A percentile compares a stretch with the other conserved stretches of the same genome.
Conservation (phyloP, 2,329 filamentous ascomycete species). For the Diplocarpon mali region DNA sequence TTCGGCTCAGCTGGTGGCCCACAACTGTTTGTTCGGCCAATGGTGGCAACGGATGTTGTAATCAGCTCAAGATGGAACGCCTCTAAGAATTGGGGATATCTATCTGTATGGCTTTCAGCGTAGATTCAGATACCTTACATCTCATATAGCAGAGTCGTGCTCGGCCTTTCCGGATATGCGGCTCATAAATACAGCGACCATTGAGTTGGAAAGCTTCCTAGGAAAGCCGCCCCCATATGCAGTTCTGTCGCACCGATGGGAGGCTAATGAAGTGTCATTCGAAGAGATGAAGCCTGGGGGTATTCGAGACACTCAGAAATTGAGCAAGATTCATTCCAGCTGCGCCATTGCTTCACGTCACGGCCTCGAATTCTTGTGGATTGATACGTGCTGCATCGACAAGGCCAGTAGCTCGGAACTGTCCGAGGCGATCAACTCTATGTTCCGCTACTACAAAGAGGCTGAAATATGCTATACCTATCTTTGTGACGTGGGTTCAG, state of each 20-base stretch:
- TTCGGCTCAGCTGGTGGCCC: no score
- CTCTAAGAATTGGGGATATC: no score
- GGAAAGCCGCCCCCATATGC: conserved; percentile 16
- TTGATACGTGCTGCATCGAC: conserved; percentile 19
- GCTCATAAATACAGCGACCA: background rate
- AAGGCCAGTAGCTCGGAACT: conserved; percentile 18
- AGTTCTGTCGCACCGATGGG: conserved; percentile 28
- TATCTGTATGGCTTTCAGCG: no score
- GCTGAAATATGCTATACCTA: conserved; percentile 13
- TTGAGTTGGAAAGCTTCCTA: background rate
- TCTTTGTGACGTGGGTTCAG: conserved; percentile 9
- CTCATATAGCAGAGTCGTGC: no score
- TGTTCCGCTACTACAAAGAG: conserved; percentile 15
- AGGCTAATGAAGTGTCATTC: conserved; percentile 24
- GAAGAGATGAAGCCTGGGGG: conserved; percentile 13
- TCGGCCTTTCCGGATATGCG: background rate
- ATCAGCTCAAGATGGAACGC: no score
- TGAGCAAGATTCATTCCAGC: background rate
- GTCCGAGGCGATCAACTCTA: conserved; percentile 14
- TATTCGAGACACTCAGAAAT: conserved; percentile 16
- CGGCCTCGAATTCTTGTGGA: background rate
- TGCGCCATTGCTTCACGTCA: background rate
- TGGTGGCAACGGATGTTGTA: no score
- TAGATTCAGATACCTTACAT: no score
- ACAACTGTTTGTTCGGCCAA: no score